Evolutionary conservation across 345 rosid genomes (phyloP).

Genomic region (Cardiospermum halicacabum): DNA sequence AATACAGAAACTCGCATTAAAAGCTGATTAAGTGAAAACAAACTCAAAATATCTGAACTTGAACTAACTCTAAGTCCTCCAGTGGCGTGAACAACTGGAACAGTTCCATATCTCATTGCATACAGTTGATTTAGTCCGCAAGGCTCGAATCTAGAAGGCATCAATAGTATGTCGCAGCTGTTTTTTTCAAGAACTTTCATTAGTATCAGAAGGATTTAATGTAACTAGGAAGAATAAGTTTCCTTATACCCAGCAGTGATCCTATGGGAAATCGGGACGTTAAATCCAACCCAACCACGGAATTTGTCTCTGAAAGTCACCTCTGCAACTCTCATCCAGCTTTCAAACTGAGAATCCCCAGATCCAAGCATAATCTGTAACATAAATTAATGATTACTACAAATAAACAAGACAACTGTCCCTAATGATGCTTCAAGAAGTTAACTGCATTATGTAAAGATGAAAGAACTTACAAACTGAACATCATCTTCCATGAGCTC

Average conservation of each 20-base stretch:
- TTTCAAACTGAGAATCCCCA: slow-evolving; percentile 69
- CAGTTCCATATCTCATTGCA: slow-evolving; percentile 95
- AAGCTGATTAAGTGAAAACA: not conserved
- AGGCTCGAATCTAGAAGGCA: slow-evolving; percentile 98
- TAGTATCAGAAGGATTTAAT: not conserved
- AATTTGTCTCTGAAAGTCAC: slow-evolving; percentile 62
- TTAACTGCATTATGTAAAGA: not conserved
- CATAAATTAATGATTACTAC: not conserved
- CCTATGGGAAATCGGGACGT: slow-evolving; percentile 83
- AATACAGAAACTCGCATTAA: slow-evolving; percentile 5
- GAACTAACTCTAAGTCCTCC: slow-evolving; percentile 91
- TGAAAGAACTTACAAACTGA: slow-evolving; percentile 78
- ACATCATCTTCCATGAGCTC: slow-evolving; percentile 83
- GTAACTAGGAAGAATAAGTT: slow-evolving; percentile 6
- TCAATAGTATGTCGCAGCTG: slow-evolving; percentile 92
- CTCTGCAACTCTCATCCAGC: slow-evolving; percentile 86
- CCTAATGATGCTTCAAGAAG: not conserved
- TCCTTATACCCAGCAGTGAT: slow-evolving; percentile 86
- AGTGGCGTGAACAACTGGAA: slow-evolving; percentile 88
- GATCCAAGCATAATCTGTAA: slow-evolving; percentile 95
- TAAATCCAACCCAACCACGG: slow-evolving; percentile 97
- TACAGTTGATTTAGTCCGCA: slow-evolving; percentile 94
- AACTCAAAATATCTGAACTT: not conserved
- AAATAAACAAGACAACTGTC: not conserved
- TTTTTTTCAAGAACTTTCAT: slow-evolving; percentile 22